These are phyloP conservation scores for Xylaria longipes DNA, from an alignment of 495 filamentous ascomycete genomes.

Conservation along the genomic window DNA sequence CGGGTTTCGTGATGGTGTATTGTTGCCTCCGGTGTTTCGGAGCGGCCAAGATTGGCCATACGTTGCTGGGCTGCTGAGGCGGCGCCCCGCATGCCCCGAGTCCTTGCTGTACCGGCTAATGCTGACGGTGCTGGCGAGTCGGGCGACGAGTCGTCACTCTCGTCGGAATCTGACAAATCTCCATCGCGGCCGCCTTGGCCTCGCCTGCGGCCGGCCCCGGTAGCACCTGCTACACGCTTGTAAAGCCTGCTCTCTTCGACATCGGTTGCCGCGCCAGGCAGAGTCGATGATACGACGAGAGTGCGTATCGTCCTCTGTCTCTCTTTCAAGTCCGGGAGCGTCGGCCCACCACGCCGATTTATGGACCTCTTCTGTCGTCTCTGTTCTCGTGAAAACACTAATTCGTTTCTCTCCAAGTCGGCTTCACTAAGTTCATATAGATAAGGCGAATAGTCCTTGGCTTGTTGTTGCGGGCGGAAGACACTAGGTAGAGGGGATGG, in stretches of 20 bases:
- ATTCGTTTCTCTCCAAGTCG: constrained; percentile 88
- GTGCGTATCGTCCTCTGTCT: constrained; percentile 90
- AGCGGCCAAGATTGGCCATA: constrained; percentile 79
- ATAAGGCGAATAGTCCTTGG: constrained; percentile 91
- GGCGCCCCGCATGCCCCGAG: constrained; percentile 84
- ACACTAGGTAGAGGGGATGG: constrained; percentile 81
- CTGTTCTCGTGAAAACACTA: constrained; percentile 91
- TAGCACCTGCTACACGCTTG: constrained; percentile 65
- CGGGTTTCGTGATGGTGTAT: constrained; percentile 74
- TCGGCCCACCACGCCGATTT: constrained; percentile 92
- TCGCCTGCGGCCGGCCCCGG: constrained; percentile 61
- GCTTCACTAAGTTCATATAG: constrained; percentile 92
- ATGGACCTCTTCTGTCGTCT: constrained; percentile 93
- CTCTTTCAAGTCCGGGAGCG: constrained; percentile 94
- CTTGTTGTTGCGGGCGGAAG: constrained; percentile 87
- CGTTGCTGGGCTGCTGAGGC: constrained; percentile 79
- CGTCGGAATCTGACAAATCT: constrained; percentile 86
- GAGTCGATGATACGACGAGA: constrained; percentile 84
- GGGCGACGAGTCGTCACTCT: constrained; percentile 83
- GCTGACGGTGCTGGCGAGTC: constrained; percentile 84
- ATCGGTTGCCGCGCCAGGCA: constrained; percentile 80
- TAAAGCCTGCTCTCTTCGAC: constrained; percentile 87
- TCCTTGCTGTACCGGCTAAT: constrained; percentile 78
- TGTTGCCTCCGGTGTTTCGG: constrained; percentile 83
- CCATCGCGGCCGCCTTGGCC: constrained; percentile 64